phyloP scores from a whole-genome alignment of 192 early-diverging fungal genomes.

The Chytriomyces confervae region DNA sequence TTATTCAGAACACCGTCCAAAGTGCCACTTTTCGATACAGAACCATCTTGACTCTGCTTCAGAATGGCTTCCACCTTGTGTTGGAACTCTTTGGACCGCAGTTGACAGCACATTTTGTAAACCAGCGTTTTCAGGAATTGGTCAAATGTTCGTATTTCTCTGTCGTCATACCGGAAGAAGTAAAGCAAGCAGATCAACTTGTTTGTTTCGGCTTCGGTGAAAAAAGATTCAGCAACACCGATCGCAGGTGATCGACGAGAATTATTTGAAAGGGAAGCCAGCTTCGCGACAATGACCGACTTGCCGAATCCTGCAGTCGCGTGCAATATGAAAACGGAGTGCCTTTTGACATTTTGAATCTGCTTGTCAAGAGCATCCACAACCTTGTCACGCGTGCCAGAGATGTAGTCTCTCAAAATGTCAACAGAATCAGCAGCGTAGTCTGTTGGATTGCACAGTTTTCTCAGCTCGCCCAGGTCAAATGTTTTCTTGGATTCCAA shows the following conservation, averaged over 20 bases:
- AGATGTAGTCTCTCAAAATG: not conserved
- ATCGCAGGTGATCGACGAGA: no score
- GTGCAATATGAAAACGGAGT: not conserved
- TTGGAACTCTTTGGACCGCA: not conserved
- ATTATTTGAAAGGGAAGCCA: not conserved
- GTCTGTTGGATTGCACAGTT: not conserved
- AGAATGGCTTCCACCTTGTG: no score
- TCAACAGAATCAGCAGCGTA: not conserved
- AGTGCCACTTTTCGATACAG: no score
- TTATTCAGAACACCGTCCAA: no score
- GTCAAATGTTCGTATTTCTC: not conserved
- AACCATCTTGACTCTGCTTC: no score
- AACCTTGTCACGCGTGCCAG: not conserved
- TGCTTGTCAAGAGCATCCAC: not conserved
- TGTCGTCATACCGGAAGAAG: not conserved
- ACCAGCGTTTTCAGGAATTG: not conserved
- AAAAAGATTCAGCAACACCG: no score
- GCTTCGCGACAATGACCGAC: not conserved
- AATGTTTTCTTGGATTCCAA: not conserved
- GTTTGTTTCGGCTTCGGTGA: no score
- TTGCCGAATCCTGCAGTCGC: not conserved
- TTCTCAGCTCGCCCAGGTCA: not conserved
- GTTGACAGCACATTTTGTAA: not conserved
- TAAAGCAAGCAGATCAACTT: not conserved
- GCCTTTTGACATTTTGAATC: not conserved